phyloP scores from a whole-genome alignment of 345 rosid species.

The Syzygium aromaticum region DNA sequence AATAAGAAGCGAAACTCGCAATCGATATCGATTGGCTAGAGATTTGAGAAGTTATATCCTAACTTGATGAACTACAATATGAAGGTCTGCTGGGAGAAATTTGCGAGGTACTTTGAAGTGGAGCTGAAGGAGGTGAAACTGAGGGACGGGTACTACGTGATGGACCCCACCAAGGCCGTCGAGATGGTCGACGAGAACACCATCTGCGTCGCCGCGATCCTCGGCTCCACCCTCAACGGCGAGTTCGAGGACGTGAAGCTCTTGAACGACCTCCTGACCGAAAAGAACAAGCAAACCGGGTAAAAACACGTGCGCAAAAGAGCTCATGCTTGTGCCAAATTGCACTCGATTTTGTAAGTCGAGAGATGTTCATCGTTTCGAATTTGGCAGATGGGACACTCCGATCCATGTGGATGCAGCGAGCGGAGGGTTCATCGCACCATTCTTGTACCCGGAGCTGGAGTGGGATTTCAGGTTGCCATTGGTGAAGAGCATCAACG shows the following conservation, averaged over 20 bases:
- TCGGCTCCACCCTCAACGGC: conserved; percentile 46
- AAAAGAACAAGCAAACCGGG: conserved; percentile 33
- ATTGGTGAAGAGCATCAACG: conserved; percentile 50
- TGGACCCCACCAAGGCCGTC: conserved; percentile 42
- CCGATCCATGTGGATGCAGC: conserved; percentile 59
- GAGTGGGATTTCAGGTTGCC: conserved; percentile 56
- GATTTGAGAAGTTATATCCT: not conserved
- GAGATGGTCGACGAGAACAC: conserved; percentile 53
- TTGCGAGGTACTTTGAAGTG: conserved; percentile 49
- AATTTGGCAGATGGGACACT: conserved; percentile 36
- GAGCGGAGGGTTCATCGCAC: conserved; percentile 54
- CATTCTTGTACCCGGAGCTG: conserved; percentile 46
- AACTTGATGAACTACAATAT: not conserved
- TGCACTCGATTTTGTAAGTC: not conserved
- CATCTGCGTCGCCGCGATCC: conserved; percentile 47
- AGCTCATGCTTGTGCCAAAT: not conserved
- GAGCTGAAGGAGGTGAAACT: conserved; percentile 46
- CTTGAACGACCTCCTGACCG: conserved; percentile 22
- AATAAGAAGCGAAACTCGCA: not conserved
- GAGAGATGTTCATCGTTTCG: not conserved
- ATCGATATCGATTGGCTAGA: not conserved
- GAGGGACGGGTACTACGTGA: conserved; percentile 39
- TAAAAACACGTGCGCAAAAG: not conserved
- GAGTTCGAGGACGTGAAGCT: conserved; percentile 48
- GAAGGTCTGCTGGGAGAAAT: conserved; percentile 54